A percentile compares a stretch with the other conserved stretches of the same genome.
These are phyloP conservation scores for Lactarius quietus DNA, from an alignment of 768 basidiomycete species.

Conservation along the genomic window DNA sequence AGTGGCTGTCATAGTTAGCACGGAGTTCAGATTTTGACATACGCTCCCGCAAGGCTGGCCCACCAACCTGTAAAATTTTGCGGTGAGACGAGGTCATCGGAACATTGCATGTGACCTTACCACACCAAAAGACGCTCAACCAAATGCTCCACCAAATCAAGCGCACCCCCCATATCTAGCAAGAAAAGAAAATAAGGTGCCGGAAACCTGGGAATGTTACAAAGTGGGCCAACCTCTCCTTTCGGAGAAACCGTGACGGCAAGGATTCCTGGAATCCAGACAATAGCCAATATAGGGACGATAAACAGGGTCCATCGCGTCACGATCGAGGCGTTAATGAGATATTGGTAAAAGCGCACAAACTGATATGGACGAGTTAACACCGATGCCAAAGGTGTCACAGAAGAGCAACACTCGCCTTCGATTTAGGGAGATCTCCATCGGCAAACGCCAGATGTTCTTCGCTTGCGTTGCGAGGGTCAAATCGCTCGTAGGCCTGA, in stretches of 20 bases:
- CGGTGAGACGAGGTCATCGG: slow-evolving; percentile 1
- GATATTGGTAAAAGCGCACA: slow-evolving; percentile 63
- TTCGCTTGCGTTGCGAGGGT: slow-evolving; percentile 49
- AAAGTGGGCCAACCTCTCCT: slow-evolving; percentile 40
- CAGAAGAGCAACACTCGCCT: slow-evolving; percentile 33
- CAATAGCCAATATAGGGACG: slow-evolving; percentile 58
- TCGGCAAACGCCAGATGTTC: slow-evolving; percentile 54
- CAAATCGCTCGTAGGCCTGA: slow-evolving; percentile 55
- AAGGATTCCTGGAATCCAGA: slow-evolving; percentile 78
- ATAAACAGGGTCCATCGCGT: slow-evolving; percentile 81
- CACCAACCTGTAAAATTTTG: slow-evolving; percentile 59
- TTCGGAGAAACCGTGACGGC: slow-evolving; percentile 49
- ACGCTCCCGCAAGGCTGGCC: slow-evolving; percentile 65
- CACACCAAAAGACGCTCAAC: slow-evolving; percentile 76
- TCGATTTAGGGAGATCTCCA: slow-evolving; percentile 57
- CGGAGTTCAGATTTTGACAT: slow-evolving; percentile 30
- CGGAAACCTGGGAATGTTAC: slow-evolving; percentile 3
- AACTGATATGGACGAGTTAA: slow-evolving; percentile 39
- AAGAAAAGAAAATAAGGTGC: background rate
- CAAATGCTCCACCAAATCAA: slow-evolving; percentile 83
- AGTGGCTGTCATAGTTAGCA: background rate
- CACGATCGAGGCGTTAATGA: slow-evolving; percentile 70
- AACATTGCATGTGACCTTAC: slow-evolving; percentile 32
- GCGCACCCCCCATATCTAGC: slow-evolving; percentile 56
- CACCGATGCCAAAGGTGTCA: background rate